phyloP scores from a whole-genome alignment of 192 early-diverging fungal species.

The Coemansia umbellata region DNA sequence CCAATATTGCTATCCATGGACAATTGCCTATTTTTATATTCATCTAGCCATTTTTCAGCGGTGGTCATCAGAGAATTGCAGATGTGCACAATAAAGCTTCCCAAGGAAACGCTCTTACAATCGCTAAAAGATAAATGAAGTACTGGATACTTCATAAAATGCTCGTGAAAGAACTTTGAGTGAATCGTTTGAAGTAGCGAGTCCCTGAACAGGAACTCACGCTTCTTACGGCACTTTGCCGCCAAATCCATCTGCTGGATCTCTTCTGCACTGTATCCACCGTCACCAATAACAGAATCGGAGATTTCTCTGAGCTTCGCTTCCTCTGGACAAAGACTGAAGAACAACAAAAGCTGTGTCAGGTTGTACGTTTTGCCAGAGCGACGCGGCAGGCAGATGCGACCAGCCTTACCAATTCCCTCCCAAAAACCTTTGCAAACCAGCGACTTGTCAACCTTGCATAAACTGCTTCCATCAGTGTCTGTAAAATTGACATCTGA shows the following conservation, averaged over 20 bases:
- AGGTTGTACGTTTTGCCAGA: conserved; percentile 47
- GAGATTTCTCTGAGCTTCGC: conserved; percentile 6
- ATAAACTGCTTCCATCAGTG: background rate
- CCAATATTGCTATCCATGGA: background rate
- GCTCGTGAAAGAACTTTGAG: conserved; percentile 19
- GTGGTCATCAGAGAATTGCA: background rate
- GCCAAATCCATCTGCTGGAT: conserved; percentile 9
- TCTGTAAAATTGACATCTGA: conserved; percentile 26
- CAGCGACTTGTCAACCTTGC: conserved; percentile 45
- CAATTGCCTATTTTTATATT: background rate
- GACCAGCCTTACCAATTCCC: conserved; percentile 12
- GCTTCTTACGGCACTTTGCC: conserved; percentile 29
- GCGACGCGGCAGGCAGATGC: conserved; percentile 33
- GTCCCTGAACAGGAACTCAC: conserved; percentile 23
- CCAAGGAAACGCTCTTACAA: background rate
- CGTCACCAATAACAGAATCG: conserved; percentile 5
- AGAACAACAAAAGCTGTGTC: conserved; percentile 40
- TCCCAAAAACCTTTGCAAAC: conserved; percentile 47
- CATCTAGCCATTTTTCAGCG: background rate
- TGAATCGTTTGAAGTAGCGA: conserved; percentile 25
- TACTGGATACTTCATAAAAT: conserved; percentile 43
- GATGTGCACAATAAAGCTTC: background rate
- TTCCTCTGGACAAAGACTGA: conserved; percentile 18
- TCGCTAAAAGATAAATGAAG: conserved; percentile 18
- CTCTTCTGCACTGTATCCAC: background rate